Evolutionary conservation across 2,329 filamentous ascomycete genomes (phyloP), one percentile per base, ranked within the genome.

Genomic region (Domatiomyces globalis): DNA sequence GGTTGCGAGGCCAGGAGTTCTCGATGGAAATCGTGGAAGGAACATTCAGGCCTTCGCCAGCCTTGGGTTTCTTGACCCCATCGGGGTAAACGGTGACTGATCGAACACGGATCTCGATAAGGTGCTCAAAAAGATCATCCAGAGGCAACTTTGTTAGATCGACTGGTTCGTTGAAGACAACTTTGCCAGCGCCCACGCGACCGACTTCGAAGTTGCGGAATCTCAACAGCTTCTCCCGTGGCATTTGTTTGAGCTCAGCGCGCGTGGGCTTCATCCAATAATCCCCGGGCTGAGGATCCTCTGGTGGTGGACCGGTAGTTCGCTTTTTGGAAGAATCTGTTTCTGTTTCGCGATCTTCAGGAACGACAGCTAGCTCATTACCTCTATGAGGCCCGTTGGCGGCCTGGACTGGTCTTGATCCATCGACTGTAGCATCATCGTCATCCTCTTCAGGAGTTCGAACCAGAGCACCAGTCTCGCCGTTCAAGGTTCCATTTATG

Each of bases 31-130:
- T 89, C 39, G 79, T 81, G 0, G 92, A 87, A 2, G 88, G 89
- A 6, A 95, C 87, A 62, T 98, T 98, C 57, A 98, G 75, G 5
- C 87, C 90, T 63, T 88, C 87, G 52, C 94, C 92, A 52, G 83
- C 76, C 0, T 84, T 77, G 15, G 92, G 89, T 69, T 95, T 98
- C 63, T 81, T 81, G 4, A 77, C 75, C 43, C 81, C 73, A 45
- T 84, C 77, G 4, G 74, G 83, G 63, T 98, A 98, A 6, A 96
- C 92, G 0, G 90, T 95, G 20, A 87, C 87, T 7, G 83, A 84
- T 36, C 92, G 85, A 48, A 83, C 76, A 44, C 79, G 77, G 47
- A 96, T 79, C 49, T 81, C 74, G 36, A 96, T 85, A 60, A 95
- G 83, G 22, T 76, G 78, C 46, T 78, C 85, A 48, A 79, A 84